Evolutionary conservation across 805 yeast species (phyloP), one percentile per base, ranked within the genome.

Genomic region (Wickerhamiella domercqiae): DNA sequence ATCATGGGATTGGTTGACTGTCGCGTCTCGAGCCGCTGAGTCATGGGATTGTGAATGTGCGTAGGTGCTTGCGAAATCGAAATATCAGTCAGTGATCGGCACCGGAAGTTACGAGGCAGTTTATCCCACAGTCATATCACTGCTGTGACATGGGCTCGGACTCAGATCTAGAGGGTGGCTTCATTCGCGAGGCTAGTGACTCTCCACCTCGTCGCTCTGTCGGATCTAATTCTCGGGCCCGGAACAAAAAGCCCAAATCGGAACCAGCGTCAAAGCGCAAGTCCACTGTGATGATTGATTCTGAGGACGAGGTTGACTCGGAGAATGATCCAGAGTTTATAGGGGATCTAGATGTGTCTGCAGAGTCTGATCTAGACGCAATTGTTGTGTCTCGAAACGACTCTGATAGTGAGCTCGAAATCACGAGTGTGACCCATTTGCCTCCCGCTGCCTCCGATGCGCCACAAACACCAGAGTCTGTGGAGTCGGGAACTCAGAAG

Each of bases 101-200:
- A 22, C 26, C 7, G 26, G 26, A 7, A n/a, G n/a, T n/a, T n/a
- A n/a, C n/a, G n/a, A n/a, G n/a, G n/a, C n/a, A n/a, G n/a, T n/a
- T n/a, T n/a, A n/a, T n/a, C n/a, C n/a, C n/a, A n/a, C n/a, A n/a
- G n/a, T n/a, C n/a, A n/a, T n/a, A n/a, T n/a, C n/a, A n/a, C n/a
- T n/a, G n/a, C n/a, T n/a, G n/a, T n/a, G n/a, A n/a, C n/a, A n/a
- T n/a, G n/a, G n/a, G n/a, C n/a, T n/a, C n/a, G n/a, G n/a, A n/a
- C n/a, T n/a, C n/a, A n/a, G 36, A 33, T 20, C 21, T 29, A 3
- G 40, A 37, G 29, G 40, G 40, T 7, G 40, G 40, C 3, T 37
- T 37, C 14, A 14, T 37, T n/a, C 40, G 34, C 11, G 32, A 32
- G 16, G n/a, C n/a, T n/a, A n/a, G n/a, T n/a, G n/a, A n/a, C n/a